A percentile compares a stretch with the other conserved stretches of the same genome.
Conservation (phyloP, 495 filamentous ascomycete genomes). For the Lasiosphaeria miniovina region DNA sequence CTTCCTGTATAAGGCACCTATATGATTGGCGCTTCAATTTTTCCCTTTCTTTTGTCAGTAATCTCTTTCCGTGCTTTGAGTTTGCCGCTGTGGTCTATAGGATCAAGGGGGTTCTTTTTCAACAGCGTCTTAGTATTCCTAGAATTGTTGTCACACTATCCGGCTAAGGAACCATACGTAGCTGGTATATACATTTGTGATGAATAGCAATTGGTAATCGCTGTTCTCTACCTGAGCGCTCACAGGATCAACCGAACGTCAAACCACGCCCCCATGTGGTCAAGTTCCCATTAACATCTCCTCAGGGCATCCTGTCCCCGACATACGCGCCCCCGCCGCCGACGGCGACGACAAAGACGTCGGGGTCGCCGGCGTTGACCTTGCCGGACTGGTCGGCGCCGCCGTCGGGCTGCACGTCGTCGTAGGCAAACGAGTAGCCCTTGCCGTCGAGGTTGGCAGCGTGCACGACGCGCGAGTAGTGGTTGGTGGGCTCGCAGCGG, state of each 20-base stretch:
- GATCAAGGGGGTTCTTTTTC: too few relatives aligned
- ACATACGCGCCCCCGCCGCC: conserved; percentile 48
- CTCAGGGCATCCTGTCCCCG: conserved; percentile 24
- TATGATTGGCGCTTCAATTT: too few relatives aligned
- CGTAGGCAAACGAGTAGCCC: conserved; percentile 79
- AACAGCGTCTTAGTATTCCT: too few relatives aligned
- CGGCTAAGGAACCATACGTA: too few relatives aligned
- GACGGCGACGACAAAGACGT: conserved; percentile 62
- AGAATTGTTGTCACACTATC: too few relatives aligned
- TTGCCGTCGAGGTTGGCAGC: conserved; percentile 59
- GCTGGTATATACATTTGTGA: too few relatives aligned
- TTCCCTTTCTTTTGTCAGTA: too few relatives aligned
- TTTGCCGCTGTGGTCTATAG: too few relatives aligned
- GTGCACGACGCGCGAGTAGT: conserved; percentile 70
- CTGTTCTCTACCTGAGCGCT: background rate
- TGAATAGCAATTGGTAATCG: too few relatives aligned
- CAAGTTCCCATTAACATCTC: background rate
- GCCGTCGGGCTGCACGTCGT: conserved; percentile 65
- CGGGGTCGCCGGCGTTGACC: conserved; percentile 58
- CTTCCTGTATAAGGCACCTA: too few relatives aligned
- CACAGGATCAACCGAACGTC: background rate
- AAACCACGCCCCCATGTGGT: background rate
- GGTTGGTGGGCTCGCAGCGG: conserved; percentile 58
- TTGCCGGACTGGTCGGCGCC: conserved; percentile 65
- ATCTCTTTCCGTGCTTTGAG: too few relatives aligned